These are phyloP conservation scores for Ophiostoma quercus DNA, from an alignment of 2,329 filamentous ascomycete species.

Conservation along the genomic window DNA sequence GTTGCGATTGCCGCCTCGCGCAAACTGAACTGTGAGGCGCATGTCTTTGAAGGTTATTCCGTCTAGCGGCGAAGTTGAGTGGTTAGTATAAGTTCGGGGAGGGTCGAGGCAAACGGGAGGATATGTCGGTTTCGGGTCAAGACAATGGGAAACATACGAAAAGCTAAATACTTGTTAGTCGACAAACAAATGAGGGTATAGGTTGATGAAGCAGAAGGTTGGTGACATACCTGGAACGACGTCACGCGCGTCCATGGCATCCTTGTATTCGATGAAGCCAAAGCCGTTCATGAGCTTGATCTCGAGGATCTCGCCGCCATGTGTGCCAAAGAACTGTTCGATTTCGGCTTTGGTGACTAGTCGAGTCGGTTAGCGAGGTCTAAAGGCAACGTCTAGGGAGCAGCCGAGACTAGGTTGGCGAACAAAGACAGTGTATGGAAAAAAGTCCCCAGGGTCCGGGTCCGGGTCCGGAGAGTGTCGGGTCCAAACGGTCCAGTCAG, in stretches of 20 bases:
- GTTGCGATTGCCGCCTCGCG: slow-evolving; percentile 64
- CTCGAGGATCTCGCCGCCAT: slow-evolving; percentile 97
- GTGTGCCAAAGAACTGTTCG: slow-evolving; percentile 88
- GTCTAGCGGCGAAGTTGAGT: slow-evolving; percentile 54
- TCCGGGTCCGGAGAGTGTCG: background rate
- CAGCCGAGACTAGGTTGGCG: slow-evolving; percentile 28
- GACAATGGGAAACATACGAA: slow-evolving; percentile 28
- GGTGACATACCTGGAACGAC: slow-evolving; percentile 67
- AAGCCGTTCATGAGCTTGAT: slow-evolving; percentile 99
- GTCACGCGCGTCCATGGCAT: slow-evolving; percentile 95
- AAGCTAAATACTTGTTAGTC: slow-evolving; percentile 27
- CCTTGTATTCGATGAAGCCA: slow-evolving; percentile 99
- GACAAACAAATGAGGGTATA: background rate
- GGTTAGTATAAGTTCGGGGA: slow-evolving; percentile 8
- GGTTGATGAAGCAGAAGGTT: too few species aligned
- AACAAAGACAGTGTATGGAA: slow-evolving; percentile 37
- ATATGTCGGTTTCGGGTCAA: slow-evolving; percentile 21
- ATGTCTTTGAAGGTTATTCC: slow-evolving; percentile 98
- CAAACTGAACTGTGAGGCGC: slow-evolving; percentile 95
- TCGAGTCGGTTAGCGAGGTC: slow-evolving; percentile 31
- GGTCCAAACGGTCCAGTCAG: background rate
- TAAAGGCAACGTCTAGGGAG: slow-evolving; percentile 11
- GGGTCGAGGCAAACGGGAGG: slow-evolving; percentile 25
- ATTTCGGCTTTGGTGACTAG: slow-evolving; percentile 94
- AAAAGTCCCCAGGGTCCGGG: slow-evolving; percentile 1